phyloP scores from a whole-genome alignment of 306 rosid species.

The Quercus gilva region DNA sequence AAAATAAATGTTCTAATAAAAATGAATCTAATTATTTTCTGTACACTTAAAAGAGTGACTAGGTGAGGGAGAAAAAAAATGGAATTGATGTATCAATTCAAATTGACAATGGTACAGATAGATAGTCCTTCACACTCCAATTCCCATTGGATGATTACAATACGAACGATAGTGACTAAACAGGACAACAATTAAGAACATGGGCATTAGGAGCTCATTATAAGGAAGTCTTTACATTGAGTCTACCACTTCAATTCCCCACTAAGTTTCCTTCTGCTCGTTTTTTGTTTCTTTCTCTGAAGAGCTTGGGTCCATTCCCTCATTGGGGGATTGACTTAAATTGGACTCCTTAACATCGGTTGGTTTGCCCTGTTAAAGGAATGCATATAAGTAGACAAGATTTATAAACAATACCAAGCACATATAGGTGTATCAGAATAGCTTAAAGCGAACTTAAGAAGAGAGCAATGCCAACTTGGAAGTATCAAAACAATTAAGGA shows the following conservation, averaged over 20 bases:
- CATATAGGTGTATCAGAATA: not conserved
- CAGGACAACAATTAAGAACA: not conserved
- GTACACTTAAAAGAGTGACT: conserved; percentile 13
- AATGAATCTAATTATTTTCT: conserved; percentile 17
- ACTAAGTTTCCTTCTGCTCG: conserved; percentile 29
- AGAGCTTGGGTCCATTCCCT: conserved; percentile 4
- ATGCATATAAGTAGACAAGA: conserved; percentile 13
- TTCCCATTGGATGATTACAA: conserved; percentile 4
- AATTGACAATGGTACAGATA: conserved; percentile 15
- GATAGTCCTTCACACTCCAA: conserved; percentile 14
- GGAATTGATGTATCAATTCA: not conserved
- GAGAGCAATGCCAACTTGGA: conserved; percentile 1
- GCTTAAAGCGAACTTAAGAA: conserved; percentile 7
- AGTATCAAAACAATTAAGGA: conserved; percentile 9
- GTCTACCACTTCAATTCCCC: conserved; percentile 8
- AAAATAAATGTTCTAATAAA: conserved; percentile 14
- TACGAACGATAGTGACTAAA: conserved; percentile 1
- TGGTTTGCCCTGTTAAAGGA: conserved; percentile 43
- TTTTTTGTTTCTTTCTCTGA: conserved; percentile 31
- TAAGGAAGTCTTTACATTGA: not conserved
- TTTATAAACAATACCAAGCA: conserved; percentile 18
- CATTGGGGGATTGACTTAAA: conserved; percentile 31
- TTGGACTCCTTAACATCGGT: conserved; percentile 24
- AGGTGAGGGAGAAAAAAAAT: not conserved
- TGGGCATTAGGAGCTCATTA: conserved; percentile 8